phyloP scores from a whole-genome alignment of 345 rosid genomes.

The Eucalyptus decipiens region DNA sequence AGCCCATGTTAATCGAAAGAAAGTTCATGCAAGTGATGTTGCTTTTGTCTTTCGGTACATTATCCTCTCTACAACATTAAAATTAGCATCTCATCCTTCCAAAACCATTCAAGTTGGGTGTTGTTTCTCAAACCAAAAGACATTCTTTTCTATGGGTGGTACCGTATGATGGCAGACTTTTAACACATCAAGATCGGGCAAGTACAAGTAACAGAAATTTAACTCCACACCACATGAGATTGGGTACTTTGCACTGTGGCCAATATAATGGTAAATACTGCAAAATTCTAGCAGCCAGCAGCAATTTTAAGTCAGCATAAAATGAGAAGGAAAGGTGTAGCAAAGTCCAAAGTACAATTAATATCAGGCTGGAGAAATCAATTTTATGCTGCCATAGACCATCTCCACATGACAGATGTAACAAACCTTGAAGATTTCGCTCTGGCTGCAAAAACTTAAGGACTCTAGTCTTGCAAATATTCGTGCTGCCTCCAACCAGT shows the following conservation, averaged over 20 bases:
- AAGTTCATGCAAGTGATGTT: background rate
- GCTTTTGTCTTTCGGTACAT: background rate
- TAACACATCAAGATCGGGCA: background rate
- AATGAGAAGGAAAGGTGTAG: background rate
- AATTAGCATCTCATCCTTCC: background rate
- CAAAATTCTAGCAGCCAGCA: background rate
- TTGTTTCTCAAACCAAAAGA: background rate
- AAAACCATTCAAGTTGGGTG: background rate
- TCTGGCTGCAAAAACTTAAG: constrained; percentile 41
- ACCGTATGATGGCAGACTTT: background rate
- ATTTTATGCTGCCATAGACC: background rate
- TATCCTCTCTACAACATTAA: background rate
- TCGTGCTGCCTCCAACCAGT: constrained; percentile 70
- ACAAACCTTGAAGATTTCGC: constrained; percentile 53
- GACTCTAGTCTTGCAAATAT: constrained; percentile 65
- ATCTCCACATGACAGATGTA: background rate
- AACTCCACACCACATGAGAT: background rate
- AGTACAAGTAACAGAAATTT: background rate
- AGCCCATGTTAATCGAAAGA: background rate
- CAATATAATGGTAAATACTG: background rate
- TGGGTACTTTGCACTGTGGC: background rate
- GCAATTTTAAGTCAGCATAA: background rate
- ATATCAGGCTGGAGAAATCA: background rate
- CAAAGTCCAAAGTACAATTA: background rate
- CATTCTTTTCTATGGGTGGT: background rate